These are phyloP conservation scores for Penicillium waksmanii DNA, from an alignment of 495 filamentous ascomycete genomes.

Conservation along the genomic window DNA sequence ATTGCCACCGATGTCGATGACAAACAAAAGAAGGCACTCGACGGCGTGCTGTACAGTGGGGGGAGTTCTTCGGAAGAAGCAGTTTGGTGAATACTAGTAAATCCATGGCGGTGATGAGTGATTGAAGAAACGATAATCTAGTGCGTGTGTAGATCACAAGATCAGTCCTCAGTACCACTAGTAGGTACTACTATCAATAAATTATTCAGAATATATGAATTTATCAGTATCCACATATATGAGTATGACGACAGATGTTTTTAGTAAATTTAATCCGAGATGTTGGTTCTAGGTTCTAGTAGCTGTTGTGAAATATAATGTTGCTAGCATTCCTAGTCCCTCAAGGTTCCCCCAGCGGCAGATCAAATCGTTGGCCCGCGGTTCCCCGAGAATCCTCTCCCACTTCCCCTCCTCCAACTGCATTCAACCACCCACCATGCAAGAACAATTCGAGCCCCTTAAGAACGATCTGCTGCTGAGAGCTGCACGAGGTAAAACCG, in stretches of 20 bases:
- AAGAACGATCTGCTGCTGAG: constrained; percentile 90
- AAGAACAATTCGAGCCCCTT: constrained; percentile 71
- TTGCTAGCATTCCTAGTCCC: not conserved
- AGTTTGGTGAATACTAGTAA: constrained; percentile 26
- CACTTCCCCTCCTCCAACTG: constrained; percentile 35
- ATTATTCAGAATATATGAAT: too few relatives aligned
- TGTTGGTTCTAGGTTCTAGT: not conserved
- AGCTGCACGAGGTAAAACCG: constrained; percentile 75
- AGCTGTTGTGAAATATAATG: not conserved
- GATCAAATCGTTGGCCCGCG: constrained; percentile 20
- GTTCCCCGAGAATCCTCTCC: constrained; percentile 24
- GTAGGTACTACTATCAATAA: too few relatives aligned
- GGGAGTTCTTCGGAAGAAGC: constrained; percentile 72
- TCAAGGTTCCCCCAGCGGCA: constrained; percentile 15
- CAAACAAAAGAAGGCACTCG: constrained; percentile 38
- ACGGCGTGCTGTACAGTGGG: constrained; percentile 67
- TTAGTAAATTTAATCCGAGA: too few relatives aligned
- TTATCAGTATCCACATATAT: too few relatives aligned
- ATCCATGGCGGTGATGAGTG: not conserved
- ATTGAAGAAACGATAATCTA: not conserved
- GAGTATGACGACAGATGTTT: too few relatives aligned
- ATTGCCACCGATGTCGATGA: constrained; percentile 34
- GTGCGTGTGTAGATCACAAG: not conserved
- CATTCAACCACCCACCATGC: constrained; percentile 52
- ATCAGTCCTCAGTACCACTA: not conserved